Percentiles rank a stretch among this genome's conserved stretches.
Conservation (phyloP, 108 stramenopile species). For the Fragilaria radians region DNA sequence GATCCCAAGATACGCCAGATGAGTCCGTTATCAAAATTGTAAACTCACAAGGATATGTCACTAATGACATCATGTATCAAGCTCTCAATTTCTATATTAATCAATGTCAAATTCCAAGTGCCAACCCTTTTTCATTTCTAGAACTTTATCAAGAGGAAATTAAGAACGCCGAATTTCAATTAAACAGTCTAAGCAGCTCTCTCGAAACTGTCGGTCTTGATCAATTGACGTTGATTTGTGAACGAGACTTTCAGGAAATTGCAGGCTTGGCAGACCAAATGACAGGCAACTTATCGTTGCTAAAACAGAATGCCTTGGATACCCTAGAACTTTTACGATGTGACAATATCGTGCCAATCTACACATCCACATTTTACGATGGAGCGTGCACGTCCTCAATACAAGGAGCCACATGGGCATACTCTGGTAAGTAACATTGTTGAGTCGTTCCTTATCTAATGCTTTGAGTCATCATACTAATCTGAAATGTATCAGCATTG, state of each 20-base stretch:
- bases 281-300: constrained; percentile 9
- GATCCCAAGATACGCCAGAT: constrained; percentile 12
- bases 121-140: constrained; percentile 23
- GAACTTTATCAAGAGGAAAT: constrained; percentile 20
- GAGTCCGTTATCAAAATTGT: constrained; percentile 17
- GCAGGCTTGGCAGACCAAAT: constrained; percentile 10
- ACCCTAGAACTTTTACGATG: constrained; percentile 24
- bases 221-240: constrained; percentile 22
- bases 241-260: constrained; percentile 15
- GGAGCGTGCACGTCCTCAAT: constrained; percentile 10
- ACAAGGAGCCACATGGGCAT: no score
- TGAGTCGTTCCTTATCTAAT: no score
- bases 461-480: no score
- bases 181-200: neutral
- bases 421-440: no score
- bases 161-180: neutral
- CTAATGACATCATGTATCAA: neutral
- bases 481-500: no score
- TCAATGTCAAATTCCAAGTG: constrained; percentile 11
- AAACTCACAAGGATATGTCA: neutral
- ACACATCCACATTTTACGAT: constrained; percentile 20
- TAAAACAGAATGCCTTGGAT: constrained; percentile 9
- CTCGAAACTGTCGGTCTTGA: constrained; percentile 2
- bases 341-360: constrained; percentile 24
- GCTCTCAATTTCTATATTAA: neutral